Evolutionary conservation across 495 filamentous ascomycete species (phyloP).

Genomic region (Penicillium cinerascens): DNA sequence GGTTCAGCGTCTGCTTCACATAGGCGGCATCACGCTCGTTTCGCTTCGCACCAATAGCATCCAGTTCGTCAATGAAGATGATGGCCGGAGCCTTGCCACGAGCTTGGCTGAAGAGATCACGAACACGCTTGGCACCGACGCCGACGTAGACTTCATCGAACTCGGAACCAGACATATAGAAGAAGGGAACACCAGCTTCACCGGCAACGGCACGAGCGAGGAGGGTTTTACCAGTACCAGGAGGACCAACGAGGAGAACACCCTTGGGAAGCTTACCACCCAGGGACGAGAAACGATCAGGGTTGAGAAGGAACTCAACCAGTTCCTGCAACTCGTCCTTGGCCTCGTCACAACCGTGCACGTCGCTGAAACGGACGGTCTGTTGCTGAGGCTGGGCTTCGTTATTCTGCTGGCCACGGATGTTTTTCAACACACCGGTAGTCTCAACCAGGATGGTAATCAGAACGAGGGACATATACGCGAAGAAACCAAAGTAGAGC

Average conservation of each 20-base stretch:
- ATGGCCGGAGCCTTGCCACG: constrained; percentile 90
- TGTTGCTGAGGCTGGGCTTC: constrained; percentile 90
- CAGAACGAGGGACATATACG: constrained; percentile 69
- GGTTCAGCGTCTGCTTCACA: constrained; percentile 94
- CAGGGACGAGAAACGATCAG: constrained; percentile 83
- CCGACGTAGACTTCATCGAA: constrained; percentile 99
- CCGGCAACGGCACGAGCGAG: constrained; percentile 94
- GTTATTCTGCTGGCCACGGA: constrained; percentile 63
- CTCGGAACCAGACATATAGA: constrained; percentile 98
- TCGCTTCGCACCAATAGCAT: constrained; percentile 91
- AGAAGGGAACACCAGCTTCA: constrained; percentile 96
- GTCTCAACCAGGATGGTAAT: constrained; percentile 78
- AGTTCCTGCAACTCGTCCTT: constrained; percentile 97
- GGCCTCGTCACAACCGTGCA: constrained; percentile 96
- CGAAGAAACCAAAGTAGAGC: constrained; percentile 68
- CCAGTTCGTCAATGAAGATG: constrained; percentile 97
- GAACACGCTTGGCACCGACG: constrained; percentile 95
- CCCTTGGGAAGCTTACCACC: constrained; percentile 97
- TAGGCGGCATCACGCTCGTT: constrained; percentile 95
- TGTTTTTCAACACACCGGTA: constrained; percentile 71
- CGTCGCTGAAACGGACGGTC: constrained; percentile 85
- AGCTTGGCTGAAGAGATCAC: constrained; percentile 87
- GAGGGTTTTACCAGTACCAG: constrained; percentile 97
- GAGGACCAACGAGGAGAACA: constrained; percentile 90
- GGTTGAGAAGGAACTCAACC: constrained; percentile 91